These are phyloP conservation scores for Clarireedia hainanense DNA, from an alignment of 2,329 filamentous ascomycete genomes.

Conservation along the genomic window DNA sequence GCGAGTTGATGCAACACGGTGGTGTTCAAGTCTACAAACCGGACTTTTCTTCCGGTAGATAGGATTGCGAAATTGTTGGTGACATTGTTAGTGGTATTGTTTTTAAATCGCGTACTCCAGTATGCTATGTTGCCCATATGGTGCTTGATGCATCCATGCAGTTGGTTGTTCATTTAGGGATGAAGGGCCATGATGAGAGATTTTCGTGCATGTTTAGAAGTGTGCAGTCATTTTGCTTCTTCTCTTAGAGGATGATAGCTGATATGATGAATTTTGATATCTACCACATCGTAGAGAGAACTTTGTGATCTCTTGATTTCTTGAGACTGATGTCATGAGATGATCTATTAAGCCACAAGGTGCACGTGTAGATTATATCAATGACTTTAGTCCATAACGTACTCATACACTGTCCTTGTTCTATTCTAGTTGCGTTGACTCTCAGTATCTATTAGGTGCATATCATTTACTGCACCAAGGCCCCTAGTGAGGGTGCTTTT, in stretches of 20 bases:
- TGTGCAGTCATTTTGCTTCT: not conserved
- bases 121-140: slow-evolving; percentile 1
- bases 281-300: not conserved
- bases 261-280: not conserved
- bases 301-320: too few relatives aligned
- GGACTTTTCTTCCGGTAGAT: slow-evolving; percentile 41
- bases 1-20: slow-evolving; percentile 68
- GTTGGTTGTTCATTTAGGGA: not conserved
- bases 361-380: not conserved
- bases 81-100: not conserved
- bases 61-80: not conserved
- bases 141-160: not conserved
- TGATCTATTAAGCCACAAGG: not conserved
- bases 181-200: not conserved
- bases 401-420: too few relatives aligned
- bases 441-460: too few relatives aligned
- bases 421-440: too few relatives aligned
- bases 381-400: too few relatives aligned
- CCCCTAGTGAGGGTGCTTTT: too few relatives aligned
- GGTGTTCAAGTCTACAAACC: slow-evolving; percentile 55
- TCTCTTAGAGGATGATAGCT: not conserved
- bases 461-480: too few relatives aligned
- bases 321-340: too few relatives aligned
- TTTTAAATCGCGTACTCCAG: not conserved
- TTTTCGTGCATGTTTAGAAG: not conserved